Percentiles rank a stretch among this genome's conserved stretches.
These are phyloP conservation scores for Filosporella fistucella DNA, from an alignment of 495 filamentous ascomycete genomes.

Conservation along the genomic window DNA sequence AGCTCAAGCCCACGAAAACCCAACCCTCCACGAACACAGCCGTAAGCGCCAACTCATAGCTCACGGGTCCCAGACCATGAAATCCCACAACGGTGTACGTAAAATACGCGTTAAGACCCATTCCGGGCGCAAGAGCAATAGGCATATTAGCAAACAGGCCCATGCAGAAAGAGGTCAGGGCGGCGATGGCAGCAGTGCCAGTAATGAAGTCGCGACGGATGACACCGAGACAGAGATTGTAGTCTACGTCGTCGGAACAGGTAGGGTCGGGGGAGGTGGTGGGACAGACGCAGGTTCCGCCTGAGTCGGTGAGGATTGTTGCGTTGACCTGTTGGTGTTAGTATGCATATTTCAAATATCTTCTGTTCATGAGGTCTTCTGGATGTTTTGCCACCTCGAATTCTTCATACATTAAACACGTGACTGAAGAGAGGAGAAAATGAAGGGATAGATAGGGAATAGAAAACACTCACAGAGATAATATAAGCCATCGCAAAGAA, in stretches of 20 bases:
- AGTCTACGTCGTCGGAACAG: conserved; percentile 52
- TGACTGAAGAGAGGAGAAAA: too few species aligned
- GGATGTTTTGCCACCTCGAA: too few species aligned
- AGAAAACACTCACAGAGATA: conserved; percentile 53
- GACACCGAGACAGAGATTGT: conserved; percentile 56
- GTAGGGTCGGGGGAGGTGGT: conserved; percentile 35
- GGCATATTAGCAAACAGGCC: conserved; percentile 60
- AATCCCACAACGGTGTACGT: conserved; percentile 74
- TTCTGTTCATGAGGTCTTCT: background rate
- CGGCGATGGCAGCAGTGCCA: conserved; percentile 70
- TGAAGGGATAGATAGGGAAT: too few species aligned
- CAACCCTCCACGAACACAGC: conserved; percentile 78
- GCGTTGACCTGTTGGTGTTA: conserved; percentile 51
- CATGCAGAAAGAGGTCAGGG: conserved; percentile 64
- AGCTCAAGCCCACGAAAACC: conserved; percentile 59
- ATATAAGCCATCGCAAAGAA: conserved; percentile 84
- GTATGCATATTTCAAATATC: too few species aligned
- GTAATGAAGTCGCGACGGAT: conserved; percentile 74
- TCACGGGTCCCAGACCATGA: conserved; percentile 59
- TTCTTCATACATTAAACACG: too few species aligned
- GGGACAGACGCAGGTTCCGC: conserved; percentile 73
- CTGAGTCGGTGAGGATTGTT: conserved; percentile 58
- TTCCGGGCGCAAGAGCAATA: conserved; percentile 52
- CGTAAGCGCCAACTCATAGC: conserved; percentile 63
- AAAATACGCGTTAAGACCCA: conserved; percentile 81